phyloP scores from a whole-genome alignment of 2,329 filamentous ascomycete species.

The Hawksworthiomyces lignivorus region DNA sequence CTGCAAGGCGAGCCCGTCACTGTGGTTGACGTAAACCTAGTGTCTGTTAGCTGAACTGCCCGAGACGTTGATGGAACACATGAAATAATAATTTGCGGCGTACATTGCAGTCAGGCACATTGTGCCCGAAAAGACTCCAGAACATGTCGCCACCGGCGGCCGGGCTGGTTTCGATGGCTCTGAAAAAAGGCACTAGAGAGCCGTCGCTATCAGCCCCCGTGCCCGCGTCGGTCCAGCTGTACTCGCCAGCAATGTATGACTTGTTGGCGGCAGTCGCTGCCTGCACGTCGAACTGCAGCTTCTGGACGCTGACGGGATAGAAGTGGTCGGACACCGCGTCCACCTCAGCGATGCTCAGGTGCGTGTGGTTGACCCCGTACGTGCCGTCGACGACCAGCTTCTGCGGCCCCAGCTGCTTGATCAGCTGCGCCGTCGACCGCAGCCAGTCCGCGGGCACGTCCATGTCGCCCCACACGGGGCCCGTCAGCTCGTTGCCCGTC shows the following conservation, averaged over 20 bases:
- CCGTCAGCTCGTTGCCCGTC: conserved; percentile 40
- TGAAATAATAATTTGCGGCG: neutral
- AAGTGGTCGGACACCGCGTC: conserved; percentile 42
- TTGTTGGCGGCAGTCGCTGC: conserved; percentile 29
- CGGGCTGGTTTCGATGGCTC: conserved; percentile 29
- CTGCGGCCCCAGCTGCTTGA: conserved; percentile 34
- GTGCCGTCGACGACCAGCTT: conserved; percentile 41
- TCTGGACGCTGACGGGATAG: conserved; percentile 34
- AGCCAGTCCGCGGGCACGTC: conserved; percentile 36
- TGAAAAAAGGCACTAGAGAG: conserved; percentile 31
- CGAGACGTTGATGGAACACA: neutral
- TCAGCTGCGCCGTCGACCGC: conserved; percentile 30
- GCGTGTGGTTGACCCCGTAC: conserved; percentile 37
- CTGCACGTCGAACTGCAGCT: conserved; percentile 27
- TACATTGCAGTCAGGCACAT: conserved; percentile 36
- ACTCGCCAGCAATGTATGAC: conserved; percentile 39
- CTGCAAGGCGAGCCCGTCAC: conserved; percentile 36
- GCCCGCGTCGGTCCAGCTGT: conserved; percentile 33
- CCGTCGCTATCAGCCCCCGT: conserved; percentile 18
- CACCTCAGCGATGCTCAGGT: conserved; percentile 33
- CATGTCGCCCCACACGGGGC: conserved; percentile 34
- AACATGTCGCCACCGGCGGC: conserved; percentile 34
- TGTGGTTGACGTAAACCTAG: conserved; percentile 31
- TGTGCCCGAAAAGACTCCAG: conserved; percentile 39
- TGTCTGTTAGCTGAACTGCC: conserved; percentile 18